phyloP scores from a whole-genome alignment of 441 rosid species.

The Syzygium malaccense region DNA sequence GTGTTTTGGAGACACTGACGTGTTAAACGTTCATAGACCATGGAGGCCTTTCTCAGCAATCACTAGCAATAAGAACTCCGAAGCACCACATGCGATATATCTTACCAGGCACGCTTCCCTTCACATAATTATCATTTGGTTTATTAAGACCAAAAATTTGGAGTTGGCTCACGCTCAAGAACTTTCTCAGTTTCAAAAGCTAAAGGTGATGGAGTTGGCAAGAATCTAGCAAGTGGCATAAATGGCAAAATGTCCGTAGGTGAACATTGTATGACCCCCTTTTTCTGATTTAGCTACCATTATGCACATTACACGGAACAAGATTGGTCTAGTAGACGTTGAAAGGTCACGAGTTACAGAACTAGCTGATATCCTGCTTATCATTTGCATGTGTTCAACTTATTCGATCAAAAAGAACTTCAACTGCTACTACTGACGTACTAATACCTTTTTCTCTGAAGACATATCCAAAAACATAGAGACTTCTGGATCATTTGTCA shows the following conservation, averaged over 20 bases:
- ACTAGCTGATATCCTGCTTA: not conserved
- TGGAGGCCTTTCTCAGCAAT: constrained; percentile 45
- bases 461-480: constrained; percentile 34
- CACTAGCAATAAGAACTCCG: constrained; percentile 32
- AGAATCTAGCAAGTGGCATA: constrained; percentile 45
- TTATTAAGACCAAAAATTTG: not conserved
- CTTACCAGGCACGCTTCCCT: constrained; percentile 51
- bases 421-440: not conserved
- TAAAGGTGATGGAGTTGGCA: no score
- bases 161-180: not conserved
- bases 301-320: not conserved
- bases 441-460: not conserved
- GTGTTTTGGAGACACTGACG: constrained; percentile 35
- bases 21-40: constrained; percentile 44
- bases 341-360: not conserved
- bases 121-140: not conserved
- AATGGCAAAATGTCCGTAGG: constrained; percentile 53
- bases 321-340: not conserved
- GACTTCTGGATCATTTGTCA: constrained; percentile 17
- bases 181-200: constrained; percentile 10
- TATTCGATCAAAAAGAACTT: not conserved
- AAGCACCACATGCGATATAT: constrained; percentile 54
- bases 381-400: not conserved
- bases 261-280: constrained; percentile 7
- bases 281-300: not conserved